Evolutionary conservation across 1,284 basidiomycete species (phyloP), one percentile per base, ranked within the genome.

Genomic region (Ganoderma lucidum): DNA sequence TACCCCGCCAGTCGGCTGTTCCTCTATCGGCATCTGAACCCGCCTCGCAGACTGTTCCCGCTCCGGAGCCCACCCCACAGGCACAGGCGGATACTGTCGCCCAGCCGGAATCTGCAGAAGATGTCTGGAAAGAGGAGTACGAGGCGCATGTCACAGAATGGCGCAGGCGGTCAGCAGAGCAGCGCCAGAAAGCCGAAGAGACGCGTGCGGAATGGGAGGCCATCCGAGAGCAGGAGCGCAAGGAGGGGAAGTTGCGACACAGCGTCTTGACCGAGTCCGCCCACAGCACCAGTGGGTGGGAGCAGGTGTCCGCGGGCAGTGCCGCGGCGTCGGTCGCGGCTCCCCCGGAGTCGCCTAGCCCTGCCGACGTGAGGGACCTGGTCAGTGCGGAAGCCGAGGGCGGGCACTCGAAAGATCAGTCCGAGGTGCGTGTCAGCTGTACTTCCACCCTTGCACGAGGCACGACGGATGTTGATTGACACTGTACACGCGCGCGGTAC

Each of bases 181-280:
- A 91, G 56, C 90, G 94, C 63, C 83, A 87, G 74, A 94, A 92
- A 78, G 92, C 93, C 9, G 90, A 93, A 80, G 86, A 84, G 69
- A 89, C 91, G 76, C 88, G 93, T n/a, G 85, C 86, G 58, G 83
- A 86, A 68, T 93, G 93, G 88, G 93, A 94, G 77, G 84, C 82
- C 41, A 82, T 89, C 81, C 75, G 82, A 77, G 83, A 78, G 73
- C 84, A 80, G 67, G 80, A 81, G 75, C 71, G 74, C 69, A 73
- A 75, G 72, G 74, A 77, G 65, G 73, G 68, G 45, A 75, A 74
- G 68, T 78, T 78, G 64, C 73, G 77, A 9, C 68, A 70, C 53
- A 73, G 72, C 65, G 56, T 70, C 35, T 61, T 73, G 64, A 73
- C 70, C 64, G 64, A 65, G 64, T 66, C 61, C 42, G 37, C 41